Conservation (phyloP, 164 flowering plant species). For the Taxillus chinensis region DNA sequence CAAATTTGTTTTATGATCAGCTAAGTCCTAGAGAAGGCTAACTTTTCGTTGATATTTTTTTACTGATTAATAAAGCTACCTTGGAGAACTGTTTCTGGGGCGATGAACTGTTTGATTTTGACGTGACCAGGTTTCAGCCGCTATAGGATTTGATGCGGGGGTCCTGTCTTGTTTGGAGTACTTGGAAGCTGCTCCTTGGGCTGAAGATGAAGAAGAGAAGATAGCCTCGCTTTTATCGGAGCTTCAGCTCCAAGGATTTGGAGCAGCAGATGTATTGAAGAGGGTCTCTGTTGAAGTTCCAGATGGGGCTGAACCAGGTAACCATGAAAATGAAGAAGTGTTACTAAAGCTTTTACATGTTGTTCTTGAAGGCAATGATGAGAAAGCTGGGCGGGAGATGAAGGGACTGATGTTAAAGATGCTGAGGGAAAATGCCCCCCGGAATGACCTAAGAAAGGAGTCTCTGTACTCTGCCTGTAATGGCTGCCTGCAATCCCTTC, state of each 20-base stretch:
- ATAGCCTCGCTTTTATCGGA: conserved; percentile 66
- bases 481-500: conserved; percentile 52
- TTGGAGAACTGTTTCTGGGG: neutral
- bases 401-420: conserved; percentile 72
- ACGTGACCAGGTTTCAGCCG: conserved; percentile 64
- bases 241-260: conserved; percentile 67
- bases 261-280: conserved; percentile 77
- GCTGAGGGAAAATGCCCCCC: conserved; percentile 75
- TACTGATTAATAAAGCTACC: too few relatives aligned
- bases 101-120: neutral
- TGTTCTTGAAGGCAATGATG: conserved; percentile 88
- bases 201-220: conserved; percentile 95
- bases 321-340: conserved; percentile 47
- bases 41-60: too few relatives aligned
- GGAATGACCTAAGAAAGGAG: conserved; percentile 65
- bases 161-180: conserved; percentile 86
- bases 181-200: conserved; percentile 98
- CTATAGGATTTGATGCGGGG: conserved; percentile 87
- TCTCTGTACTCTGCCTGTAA: conserved; percentile 72
- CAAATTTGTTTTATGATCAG: too few relatives aligned
- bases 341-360: conserved; percentile 60
- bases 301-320: conserved; percentile 29
- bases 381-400: conserved; percentile 96
- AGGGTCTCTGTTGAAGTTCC: conserved; percentile 64
- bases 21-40: too few relatives aligned